These are phyloP conservation scores for Pleurotus tuoliensis DNA, from an alignment of 768 basidiomycete genomes.

Conservation along the genomic window DNA sequence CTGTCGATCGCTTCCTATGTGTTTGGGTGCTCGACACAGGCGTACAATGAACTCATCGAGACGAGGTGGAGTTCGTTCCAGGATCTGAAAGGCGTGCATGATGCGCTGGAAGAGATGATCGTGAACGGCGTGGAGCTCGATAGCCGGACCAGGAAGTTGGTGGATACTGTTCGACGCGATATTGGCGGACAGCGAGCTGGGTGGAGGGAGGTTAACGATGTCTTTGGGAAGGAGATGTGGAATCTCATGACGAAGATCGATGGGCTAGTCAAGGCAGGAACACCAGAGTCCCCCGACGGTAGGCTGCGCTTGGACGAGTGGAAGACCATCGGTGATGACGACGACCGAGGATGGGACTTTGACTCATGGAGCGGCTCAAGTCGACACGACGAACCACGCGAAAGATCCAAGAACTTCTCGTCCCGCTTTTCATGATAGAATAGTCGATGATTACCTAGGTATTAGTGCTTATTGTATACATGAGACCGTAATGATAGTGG, in stretches of 20 bases:
- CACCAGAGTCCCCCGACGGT: neutral
- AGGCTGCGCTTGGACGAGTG: slow-evolving; percentile 38
- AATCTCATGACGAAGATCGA: slow-evolving; percentile 50
- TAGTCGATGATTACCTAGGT: neutral
- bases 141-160: slow-evolving; percentile 51
- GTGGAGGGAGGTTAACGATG: slow-evolving; percentile 44
- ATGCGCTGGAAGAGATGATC: slow-evolving; percentile 77
- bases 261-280: slow-evolving; percentile 18
- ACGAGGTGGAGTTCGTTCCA: slow-evolving; percentile 83
- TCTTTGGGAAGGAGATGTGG: slow-evolving; percentile 50
- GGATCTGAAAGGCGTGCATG: slow-evolving; percentile 74
- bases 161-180: slow-evolving; percentile 62
- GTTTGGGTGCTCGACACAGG: slow-evolving; percentile 82
- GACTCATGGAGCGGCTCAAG: slow-evolving; percentile 36
- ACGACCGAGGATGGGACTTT: slow-evolving; percentile 45
- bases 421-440: neutral
- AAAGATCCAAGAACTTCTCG: neutral
- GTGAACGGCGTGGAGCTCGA: slow-evolving; percentile 74
- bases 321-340: slow-evolving; percentile 33
- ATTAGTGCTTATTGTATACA: slow-evolving; percentile 5
- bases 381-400: neutral
- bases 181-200: slow-evolving; percentile 47
- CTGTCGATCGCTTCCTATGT: slow-evolving; percentile 80
- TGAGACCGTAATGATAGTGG: neutral
- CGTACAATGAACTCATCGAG: slow-evolving; percentile 84